Conservation (phyloP, 306 rosid genomes). For the Vigna unguiculata region DNA sequence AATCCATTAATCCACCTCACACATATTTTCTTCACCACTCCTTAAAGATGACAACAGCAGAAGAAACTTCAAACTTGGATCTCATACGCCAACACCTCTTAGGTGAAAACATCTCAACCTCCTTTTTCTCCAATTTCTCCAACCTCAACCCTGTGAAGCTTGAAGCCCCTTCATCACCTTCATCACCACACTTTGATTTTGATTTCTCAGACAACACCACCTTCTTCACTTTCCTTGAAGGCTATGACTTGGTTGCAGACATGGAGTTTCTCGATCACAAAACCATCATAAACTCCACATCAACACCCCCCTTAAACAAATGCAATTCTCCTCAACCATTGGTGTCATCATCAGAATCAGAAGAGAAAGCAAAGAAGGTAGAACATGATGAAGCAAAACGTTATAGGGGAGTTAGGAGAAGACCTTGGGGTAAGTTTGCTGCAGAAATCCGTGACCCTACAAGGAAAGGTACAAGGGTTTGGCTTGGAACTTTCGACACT, state of each 20-base stretch:
- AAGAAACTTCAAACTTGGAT: constrained; percentile 63
- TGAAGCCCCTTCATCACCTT: constrained; percentile 51
- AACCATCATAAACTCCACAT: not conserved
- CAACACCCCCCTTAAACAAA: not conserved
- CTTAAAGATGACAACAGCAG: constrained; percentile 43
- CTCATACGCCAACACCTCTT: constrained; percentile 68
- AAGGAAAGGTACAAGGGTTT: constrained; percentile 72
- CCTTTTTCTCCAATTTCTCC: constrained; percentile 45
- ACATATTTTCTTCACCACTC: not conserved
- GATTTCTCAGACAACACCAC: constrained; percentile 26
- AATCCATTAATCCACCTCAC: constrained; percentile 31
- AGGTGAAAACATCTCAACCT: constrained; percentile 52
- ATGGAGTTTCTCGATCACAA: constrained; percentile 11
- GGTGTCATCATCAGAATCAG: constrained; percentile 5
- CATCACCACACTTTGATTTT: constrained; percentile 52
- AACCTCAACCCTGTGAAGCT: constrained; percentile 59
- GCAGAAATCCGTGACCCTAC: constrained; percentile 90
- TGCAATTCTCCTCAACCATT: constrained; percentile 6
- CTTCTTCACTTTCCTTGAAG: constrained; percentile 32
- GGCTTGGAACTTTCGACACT: constrained; percentile 86
- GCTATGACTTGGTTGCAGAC: constrained; percentile 42
- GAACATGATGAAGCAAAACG: constrained; percentile 42
- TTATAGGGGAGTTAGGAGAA: constrained; percentile 81
- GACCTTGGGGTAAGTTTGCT: constrained; percentile 93
- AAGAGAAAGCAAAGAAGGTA: constrained; percentile 18